Percentiles rank a stretch among this genome's conserved stretches.
phyloP scores from a whole-genome alignment of 2,329 filamentous ascomycete species.

The Nigrospora oryzae region DNA sequence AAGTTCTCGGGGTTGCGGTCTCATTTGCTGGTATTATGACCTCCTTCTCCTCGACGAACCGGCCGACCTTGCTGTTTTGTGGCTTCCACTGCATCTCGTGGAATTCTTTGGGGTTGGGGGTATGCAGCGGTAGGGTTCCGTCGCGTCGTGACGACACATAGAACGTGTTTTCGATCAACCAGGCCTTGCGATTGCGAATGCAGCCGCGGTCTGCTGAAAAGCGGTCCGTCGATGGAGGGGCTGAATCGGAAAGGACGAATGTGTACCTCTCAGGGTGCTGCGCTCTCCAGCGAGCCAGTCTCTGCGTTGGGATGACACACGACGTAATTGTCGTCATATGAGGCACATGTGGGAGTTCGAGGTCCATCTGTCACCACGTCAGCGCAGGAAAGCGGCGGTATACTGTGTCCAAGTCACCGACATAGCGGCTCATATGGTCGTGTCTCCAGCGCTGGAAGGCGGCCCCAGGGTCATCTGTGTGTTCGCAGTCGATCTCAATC shows the following conservation, averaged over 20 bases:
- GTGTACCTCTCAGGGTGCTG: conserved; percentile 27
- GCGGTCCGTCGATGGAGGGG: conserved; percentile 14
- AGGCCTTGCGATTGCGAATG: conserved; percentile 28
- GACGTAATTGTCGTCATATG: conserved; percentile 36
- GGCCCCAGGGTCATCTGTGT: conserved; percentile 34
- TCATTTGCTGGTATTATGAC: conserved; percentile 11
- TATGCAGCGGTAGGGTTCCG: conserved; percentile 27
- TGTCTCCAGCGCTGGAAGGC: conserved; percentile 37
- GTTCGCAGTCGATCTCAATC: conserved; percentile 34
- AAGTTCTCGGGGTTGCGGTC: conserved; percentile 8
- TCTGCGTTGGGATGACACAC: conserved; percentile 28
- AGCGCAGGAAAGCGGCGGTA: neutral
- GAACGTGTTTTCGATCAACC: conserved; percentile 34
- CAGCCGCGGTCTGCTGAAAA: conserved; percentile 20
- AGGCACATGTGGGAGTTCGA: conserved; percentile 36
- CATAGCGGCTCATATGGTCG: conserved; percentile 34
- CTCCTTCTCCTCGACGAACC: conserved; percentile 24
- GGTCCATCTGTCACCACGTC: conserved; percentile 21
- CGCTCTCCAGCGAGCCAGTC: conserved; percentile 25
- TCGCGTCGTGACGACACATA: conserved; percentile 28
- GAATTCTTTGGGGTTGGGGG: conserved; percentile 27
- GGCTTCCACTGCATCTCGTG: conserved; percentile 31
- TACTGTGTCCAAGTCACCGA: conserved; percentile 9
- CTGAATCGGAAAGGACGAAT: conserved; percentile 30
- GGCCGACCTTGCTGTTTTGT: conserved; percentile 17